Conservation (phyloP, 1,284 basidiomycete genomes). For the Chiua sp. region DNA sequence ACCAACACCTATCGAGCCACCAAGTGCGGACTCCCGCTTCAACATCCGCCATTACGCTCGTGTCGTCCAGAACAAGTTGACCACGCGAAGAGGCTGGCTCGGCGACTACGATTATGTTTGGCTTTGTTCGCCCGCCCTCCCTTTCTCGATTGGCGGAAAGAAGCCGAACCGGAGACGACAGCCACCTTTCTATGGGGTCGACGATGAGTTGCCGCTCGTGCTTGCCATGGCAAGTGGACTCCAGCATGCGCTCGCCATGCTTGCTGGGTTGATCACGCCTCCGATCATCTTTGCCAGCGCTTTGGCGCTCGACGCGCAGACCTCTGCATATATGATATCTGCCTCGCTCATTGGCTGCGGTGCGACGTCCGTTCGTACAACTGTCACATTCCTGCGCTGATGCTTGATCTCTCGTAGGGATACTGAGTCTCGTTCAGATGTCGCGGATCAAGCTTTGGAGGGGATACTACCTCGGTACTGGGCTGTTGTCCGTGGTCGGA, state of each 20-base stretch:
- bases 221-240: conserved; percentile 74
- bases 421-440: conserved; percentile 79
- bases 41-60: conserved; percentile 9
- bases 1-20: conserved; percentile 16
- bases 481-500: conserved; percentile 84
- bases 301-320: conserved; percentile 58
- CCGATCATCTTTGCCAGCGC: conserved; percentile 83
- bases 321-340: conserved; percentile 82
- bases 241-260: conserved; percentile 83
- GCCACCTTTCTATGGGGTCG: conserved; percentile 77
- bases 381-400: not conserved
- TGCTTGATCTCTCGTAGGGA: conserved; percentile 45
- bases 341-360: conserved; percentile 81
- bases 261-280: conserved; percentile 77
- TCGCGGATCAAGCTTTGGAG: conserved; percentile 65
- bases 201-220: conserved; percentile 70
- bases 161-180: conserved; percentile 40
- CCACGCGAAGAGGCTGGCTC: conserved; percentile 58
- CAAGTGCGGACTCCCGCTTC: conserved; percentile 2
- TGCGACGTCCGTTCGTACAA: conserved; percentile 31
- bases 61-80: conserved; percentile 41
- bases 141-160: conserved; percentile 33
- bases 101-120: conserved; percentile 81
- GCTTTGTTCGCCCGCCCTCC: conserved; percentile 70
- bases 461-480: conserved; percentile 76